These are phyloP conservation scores for Lactifluus rugatus DNA, from an alignment of 768 basidiomycete genomes.

Conservation along the genomic window DNA sequence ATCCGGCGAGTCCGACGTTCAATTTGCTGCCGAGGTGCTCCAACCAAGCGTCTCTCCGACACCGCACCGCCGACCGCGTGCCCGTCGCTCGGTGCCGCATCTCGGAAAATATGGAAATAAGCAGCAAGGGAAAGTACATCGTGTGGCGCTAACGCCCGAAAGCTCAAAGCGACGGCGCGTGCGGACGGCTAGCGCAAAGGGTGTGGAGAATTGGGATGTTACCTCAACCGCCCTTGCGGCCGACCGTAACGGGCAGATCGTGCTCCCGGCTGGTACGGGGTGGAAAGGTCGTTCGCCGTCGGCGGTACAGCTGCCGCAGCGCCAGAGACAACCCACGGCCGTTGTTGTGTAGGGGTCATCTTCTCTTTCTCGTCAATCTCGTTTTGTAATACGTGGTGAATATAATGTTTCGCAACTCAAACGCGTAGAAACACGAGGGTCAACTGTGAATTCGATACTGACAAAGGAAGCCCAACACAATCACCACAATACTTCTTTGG, in stretches of 20 bases:
- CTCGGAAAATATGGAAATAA: not conserved
- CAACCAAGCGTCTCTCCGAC: not conserved
- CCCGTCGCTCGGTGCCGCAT: slow-evolving; percentile 12
- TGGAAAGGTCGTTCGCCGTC: slow-evolving; percentile 12
- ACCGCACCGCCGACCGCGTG: not conserved
- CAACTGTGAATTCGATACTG: not conserved
- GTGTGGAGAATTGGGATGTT: slow-evolving; percentile 4
- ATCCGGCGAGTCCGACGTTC: not conserved
- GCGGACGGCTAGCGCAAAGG: slow-evolving; percentile 12
- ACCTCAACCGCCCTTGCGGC: not conserved
- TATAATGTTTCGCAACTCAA: not conserved
- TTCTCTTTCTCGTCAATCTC: not conserved
- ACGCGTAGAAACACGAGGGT: not conserved
- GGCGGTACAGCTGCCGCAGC: not conserved
- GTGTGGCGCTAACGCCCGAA: slow-evolving; percentile 1
- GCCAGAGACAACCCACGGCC: not conserved
- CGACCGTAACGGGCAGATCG: slow-evolving; percentile 16
- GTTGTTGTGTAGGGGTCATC: not conserved
- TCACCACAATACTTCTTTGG: too few relatives aligned
- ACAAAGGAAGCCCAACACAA: not conserved
- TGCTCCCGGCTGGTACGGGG: slow-evolving; percentile 16
- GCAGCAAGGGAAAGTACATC: not conserved
- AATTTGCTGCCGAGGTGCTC: not conserved
- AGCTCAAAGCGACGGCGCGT: slow-evolving; percentile 11
- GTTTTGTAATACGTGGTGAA: not conserved